These are phyloP conservation scores for Simplicillium sp. DNA, from an alignment of 2,329 filamentous ascomycete genomes.

Conservation along the genomic window DNA sequence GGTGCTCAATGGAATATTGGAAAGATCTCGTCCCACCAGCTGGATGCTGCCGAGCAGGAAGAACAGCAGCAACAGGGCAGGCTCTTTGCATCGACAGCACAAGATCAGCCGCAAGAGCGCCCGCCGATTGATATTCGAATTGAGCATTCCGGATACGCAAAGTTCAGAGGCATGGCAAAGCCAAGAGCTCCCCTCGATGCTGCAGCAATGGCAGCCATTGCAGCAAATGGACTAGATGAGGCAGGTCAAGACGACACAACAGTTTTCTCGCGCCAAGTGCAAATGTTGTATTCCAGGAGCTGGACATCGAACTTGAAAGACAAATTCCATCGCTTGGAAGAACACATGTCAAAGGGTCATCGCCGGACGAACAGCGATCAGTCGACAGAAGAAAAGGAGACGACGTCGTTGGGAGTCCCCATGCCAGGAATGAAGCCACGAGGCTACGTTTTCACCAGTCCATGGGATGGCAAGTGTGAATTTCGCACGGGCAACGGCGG, in stretches of 20 bases:
- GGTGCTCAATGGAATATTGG: constrained; percentile 70
- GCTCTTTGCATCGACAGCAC: constrained; percentile 5
- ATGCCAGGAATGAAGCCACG: constrained; percentile 41
- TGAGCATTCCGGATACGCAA: constrained; percentile 47
- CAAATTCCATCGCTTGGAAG: constrained; percentile 29
- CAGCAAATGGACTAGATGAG: constrained; percentile 4
- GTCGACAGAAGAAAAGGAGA: constrained; percentile 3
- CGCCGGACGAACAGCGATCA: constrained; percentile 17
- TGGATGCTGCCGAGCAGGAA: constrained; percentile 18
- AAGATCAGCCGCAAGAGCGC: constrained; percentile 12
- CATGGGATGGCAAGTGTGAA: constrained; percentile 81
- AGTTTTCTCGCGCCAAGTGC: constrained; percentile 44
- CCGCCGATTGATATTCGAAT: constrained; percentile 42
- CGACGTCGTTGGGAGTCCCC: constrained; percentile 17
- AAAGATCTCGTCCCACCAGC: constrained; percentile 47
- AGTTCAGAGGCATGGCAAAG: constrained; percentile 41
- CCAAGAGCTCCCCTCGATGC: constrained; percentile 23
- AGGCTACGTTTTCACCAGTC: constrained; percentile 72
- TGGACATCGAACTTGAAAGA: constrained; percentile 36
- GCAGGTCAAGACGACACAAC: constrained; percentile 8
- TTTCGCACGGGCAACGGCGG: constrained; percentile 74
- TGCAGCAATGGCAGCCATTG: constrained; percentile 4
- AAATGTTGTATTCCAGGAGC: constrained; percentile 46
- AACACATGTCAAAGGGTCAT: constrained; percentile 15
- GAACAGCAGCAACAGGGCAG: constrained; percentile 2